Evolutionary conservation across 2,329 filamentous ascomycete species (phyloP).

Genomic region (Teratosphaeria epicoccoides): DNA sequence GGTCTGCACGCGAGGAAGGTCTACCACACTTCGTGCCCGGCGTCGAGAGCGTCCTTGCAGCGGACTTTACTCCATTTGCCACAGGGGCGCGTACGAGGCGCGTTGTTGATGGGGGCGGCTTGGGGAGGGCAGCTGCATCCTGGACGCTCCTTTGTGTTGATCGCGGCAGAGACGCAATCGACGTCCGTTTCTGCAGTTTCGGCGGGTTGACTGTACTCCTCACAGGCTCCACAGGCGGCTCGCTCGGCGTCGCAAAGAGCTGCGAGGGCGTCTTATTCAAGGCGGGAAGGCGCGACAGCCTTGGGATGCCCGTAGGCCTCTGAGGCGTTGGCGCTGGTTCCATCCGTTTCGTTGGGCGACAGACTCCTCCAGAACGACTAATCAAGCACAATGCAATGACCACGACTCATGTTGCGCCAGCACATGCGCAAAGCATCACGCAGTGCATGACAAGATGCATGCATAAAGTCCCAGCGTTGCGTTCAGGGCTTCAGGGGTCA

Average conservation of each 20-base stretch:
- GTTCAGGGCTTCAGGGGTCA: neutral
- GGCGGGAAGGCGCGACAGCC: conserved; percentile 11
- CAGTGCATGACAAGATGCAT: neutral
- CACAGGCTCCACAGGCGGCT: conserved; percentile 1
- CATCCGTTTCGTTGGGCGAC: conserved; percentile 2
- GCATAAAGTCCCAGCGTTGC: neutral
- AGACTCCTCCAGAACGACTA: conserved; percentile 4
- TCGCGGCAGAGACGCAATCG: conserved; percentile 5
- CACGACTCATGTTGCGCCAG: conserved; percentile 1
- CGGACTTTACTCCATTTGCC: neutral
- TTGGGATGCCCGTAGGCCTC: conserved; percentile 11
- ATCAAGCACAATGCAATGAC: neutral
- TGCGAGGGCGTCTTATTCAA: conserved; percentile 9
- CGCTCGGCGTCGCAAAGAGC: conserved; percentile 2
- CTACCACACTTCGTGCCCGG: conserved; percentile 2
- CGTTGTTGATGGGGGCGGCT: neutral
- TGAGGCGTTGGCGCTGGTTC: conserved; percentile 1
- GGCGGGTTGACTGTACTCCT: conserved; percentile 5
- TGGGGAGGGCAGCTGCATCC: neutral
- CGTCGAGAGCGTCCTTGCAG: neutral
- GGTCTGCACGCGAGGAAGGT: conserved; percentile 10
- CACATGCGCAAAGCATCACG: neutral
- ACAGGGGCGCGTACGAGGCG: neutral
- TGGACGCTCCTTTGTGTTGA: conserved; percentile 4
- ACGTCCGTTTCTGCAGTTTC: conserved; percentile 11